Percentiles rank a stretch among this genome's conserved stretches.
Evolutionary conservation across 805 yeast species (phyloP).

Genomic region (Wickerhamia fluorescens): DNA sequence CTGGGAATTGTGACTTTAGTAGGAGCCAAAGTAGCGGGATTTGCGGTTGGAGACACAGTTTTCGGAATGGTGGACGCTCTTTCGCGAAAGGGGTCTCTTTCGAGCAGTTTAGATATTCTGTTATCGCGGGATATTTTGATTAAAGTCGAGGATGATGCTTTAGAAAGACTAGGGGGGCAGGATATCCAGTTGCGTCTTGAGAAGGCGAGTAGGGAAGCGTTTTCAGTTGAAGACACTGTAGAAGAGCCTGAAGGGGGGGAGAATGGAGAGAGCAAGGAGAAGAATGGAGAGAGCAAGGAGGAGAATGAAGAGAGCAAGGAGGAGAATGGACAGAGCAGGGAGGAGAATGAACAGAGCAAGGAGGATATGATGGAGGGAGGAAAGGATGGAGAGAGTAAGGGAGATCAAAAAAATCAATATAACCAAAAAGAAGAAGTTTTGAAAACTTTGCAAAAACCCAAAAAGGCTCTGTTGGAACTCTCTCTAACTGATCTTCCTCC

Average conservation of each 20-base stretch:
- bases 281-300: slow-evolving; percentile 1
- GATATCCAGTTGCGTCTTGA: slow-evolving; percentile 18
- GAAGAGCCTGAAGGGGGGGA: slow-evolving; percentile 1
- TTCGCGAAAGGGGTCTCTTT: slow-evolving; percentile 49
- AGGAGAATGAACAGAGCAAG: neutral
- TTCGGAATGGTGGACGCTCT: slow-evolving; percentile 53
- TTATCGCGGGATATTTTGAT: slow-evolving; percentile 40
- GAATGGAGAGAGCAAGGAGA: neutral
- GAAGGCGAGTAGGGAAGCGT: slow-evolving; percentile 6
- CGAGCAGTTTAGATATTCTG: slow-evolving; percentile 49
- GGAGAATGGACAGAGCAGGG: slow-evolving; percentile 1
- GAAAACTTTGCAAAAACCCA: neutral
- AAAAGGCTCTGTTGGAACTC: slow-evolving; percentile 5
- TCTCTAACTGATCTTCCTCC: slow-evolving; percentile 14
- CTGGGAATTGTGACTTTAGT: slow-evolving; percentile 52
- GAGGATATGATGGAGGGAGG: slow-evolving; percentile 1
- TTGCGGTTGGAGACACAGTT: slow-evolving; percentile 53
- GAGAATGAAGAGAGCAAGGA: slow-evolving; percentile 1
- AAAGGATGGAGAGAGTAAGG: neutral
- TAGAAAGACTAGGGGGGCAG: slow-evolving; percentile 13
- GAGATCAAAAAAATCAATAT: slow-evolving; percentile 1
- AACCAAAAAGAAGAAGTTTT: slow-evolving; percentile 1
- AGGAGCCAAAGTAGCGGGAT: slow-evolving; percentile 39
- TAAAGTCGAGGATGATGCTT: slow-evolving; percentile 14
- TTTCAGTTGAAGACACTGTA: slow-evolving; percentile 3